These are phyloP conservation scores for Coemansia biformis DNA, from an alignment of 192 early-diverging fungal species.

Conservation along the genomic window DNA sequence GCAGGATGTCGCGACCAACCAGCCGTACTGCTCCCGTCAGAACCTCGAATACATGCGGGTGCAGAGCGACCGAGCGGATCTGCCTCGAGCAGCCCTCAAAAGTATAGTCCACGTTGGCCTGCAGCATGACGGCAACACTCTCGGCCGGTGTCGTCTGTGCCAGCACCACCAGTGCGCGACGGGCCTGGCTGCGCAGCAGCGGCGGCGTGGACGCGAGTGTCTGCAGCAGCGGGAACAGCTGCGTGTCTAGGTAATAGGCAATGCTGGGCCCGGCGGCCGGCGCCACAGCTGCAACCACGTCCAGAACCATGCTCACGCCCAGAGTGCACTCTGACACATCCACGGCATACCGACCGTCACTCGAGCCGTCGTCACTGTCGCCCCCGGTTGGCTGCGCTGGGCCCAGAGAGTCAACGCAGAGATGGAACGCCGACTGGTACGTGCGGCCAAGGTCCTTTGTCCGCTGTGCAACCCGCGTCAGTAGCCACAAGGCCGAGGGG, in stretches of 20 bases:
- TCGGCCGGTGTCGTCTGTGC: slow-evolving; percentile 5
- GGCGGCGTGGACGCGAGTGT: slow-evolving; percentile 1
- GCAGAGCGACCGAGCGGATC: too few relatives aligned
- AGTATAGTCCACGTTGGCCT: too few relatives aligned
- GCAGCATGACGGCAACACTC: slow-evolving; percentile 22
- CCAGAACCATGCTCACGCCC: too few relatives aligned
- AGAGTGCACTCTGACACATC: background rate
- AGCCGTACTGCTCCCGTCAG: slow-evolving; percentile 20
- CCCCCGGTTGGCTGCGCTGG: background rate
- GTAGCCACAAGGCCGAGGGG: slow-evolving; percentile 22
- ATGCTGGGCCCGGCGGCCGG: too few relatives aligned
- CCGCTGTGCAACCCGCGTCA: slow-evolving; percentile 5
- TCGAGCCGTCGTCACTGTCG: too few relatives aligned
- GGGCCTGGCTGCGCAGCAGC: too few relatives aligned
- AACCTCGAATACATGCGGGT: too few relatives aligned
- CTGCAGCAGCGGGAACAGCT: slow-evolving; percentile 38
- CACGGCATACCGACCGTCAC: background rate
- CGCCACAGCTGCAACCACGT: too few relatives aligned
- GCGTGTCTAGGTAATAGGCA: too few relatives aligned
- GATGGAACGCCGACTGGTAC: slow-evolving; percentile 19
- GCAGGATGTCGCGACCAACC: slow-evolving; percentile 25
- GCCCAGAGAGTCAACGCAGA: slow-evolving; percentile 16
- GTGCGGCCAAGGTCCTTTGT: background rate
- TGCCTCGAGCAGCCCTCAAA: too few relatives aligned
- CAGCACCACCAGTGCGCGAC: too few relatives aligned